A percentile compares a stretch with the other conserved stretches of the same genome.
Conservation (phyloP, 257 asterid genomes). For the Lycium ferocissimum region DNA sequence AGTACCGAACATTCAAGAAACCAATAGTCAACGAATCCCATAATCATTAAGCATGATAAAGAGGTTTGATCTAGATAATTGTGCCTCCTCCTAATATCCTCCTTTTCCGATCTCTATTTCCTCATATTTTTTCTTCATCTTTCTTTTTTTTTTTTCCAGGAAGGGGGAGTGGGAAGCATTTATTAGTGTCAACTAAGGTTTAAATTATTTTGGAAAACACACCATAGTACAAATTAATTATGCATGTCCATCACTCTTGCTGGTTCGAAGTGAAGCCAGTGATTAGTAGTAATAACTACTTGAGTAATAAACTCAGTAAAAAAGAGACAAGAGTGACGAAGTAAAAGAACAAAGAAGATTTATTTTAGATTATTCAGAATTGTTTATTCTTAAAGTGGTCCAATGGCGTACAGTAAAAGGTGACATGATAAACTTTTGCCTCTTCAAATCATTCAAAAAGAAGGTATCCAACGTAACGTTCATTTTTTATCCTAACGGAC, state of each 20-base stretch:
- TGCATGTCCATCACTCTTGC: constrained; percentile 4
- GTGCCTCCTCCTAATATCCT: not conserved
- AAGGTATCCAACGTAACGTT: constrained; percentile 57
- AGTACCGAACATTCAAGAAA: too few relatives aligned
- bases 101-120: not conserved
- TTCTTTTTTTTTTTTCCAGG: too few relatives aligned
- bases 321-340: not conserved
- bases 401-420: constrained; percentile 36
- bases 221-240: not conserved
- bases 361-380: not conserved
- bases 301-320: not conserved
- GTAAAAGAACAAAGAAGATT: not conserved
- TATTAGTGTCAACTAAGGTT: not conserved
- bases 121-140: not conserved
- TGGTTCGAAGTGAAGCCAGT: not conserved
- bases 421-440: constrained; percentile 23
- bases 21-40: not conserved
- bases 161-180: not conserved
- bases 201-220: not conserved
- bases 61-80: not conserved
- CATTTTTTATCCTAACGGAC: not conserved
- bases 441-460: constrained; percentile 41
- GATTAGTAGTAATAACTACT: not conserved
- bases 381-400: constrained; percentile 27
- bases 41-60: constrained; percentile 12